Evolutionary conservation across 2,329 filamentous ascomycete species (phyloP), one percentile per base, ranked within the genome.

Genomic region (Alternaria longipes): DNA sequence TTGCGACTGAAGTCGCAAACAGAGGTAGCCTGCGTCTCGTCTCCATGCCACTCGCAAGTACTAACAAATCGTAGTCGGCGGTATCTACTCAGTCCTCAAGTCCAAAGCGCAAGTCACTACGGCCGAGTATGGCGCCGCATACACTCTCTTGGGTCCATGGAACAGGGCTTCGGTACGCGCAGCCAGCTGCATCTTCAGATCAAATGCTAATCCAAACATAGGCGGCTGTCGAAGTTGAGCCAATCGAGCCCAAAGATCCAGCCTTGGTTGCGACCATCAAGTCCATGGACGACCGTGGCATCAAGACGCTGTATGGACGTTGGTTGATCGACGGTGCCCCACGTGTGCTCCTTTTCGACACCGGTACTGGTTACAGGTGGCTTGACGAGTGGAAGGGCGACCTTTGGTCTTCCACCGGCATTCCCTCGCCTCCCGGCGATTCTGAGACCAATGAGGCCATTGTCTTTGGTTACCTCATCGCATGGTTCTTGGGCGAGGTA

Each of bases 41-140:
- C 62, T 60, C 34, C n/a, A 26, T 9, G 40, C 26, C 49, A n/a
- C 46, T 36, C 28, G 52, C 52, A 30, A 32, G 26, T 59, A 38
- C 66, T 74, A 60, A 76, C 60, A 14, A n/a, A 12, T 45, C 58
- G 40, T 69, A 96, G 95, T 99, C 64, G 95, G 95, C 76, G 95
- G 95, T 74, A 99, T 99, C 82, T 99, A 99, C 85, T 98, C 94
- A 16, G 95, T 99, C 68, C 90, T 99, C 82, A 99, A 99, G 82
- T 99, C 95, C 64, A 99, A 99, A 82, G 94, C 95, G 38, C 94
- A 95, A 52, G 95, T 98, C 64, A 98, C 95, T 44, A 97, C 94
- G 1, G 93, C 93, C 63, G 95, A 99, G 81, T 99, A 98, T 95
- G 95, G 95, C 81, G 93, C 97, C 62, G 89, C 93, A 69, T 99